Base-by-base conservation (phyloP, 495 filamentous ascomycete genomes). In the Lophiotrema nucula region DNA sequence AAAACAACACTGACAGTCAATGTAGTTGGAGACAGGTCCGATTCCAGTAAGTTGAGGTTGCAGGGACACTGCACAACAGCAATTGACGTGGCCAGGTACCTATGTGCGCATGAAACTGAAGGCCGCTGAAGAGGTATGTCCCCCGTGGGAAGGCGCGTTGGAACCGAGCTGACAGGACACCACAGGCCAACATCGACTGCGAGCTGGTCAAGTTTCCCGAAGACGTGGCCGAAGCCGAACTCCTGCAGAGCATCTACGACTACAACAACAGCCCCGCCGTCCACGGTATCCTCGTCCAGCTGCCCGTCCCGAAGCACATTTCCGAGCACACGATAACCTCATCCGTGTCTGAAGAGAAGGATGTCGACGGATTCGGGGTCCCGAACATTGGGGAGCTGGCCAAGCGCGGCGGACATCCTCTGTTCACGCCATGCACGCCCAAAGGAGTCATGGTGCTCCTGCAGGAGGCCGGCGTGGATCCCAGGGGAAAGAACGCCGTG, bases 91-190 rank as follows among this genome's bases (percentile, higher is more conserved):
- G 33, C 5, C 42, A 93, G 88, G 87, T 70, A 97, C 93, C 35
- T 98, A 98, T 88, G 92, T 98, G 72, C 90, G 90, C 75, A 98
- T 98, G 93, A 98, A 98, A 76, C 73, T 97, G 67, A 97, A 96
- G 79, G 93, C 93, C 53, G 93, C 93, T 25, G 81, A 92, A 71
- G 92, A 98, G 81, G 89, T 92, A 76, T n/a, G 45, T 16, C 25
- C 21, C 15, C 22, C 23, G 8, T 42, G 10, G 16, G 6, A 12
- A 18, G 11, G 2, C 47, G 11, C 38, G 2, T 13, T 5, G 1
- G 13, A 45, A 23, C 22, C n/a, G 15, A 10, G 15, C 47, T 62
- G 35, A 56, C 41, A 26, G 15, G 12, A 13, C 18, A 31, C 35
- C 56, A 15, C 23, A 95, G 89, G 89, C 89, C 67, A 89, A 88